Conservation (phyloP, 1,139 yeast species). For the Kodamaea alishanica region DNA sequence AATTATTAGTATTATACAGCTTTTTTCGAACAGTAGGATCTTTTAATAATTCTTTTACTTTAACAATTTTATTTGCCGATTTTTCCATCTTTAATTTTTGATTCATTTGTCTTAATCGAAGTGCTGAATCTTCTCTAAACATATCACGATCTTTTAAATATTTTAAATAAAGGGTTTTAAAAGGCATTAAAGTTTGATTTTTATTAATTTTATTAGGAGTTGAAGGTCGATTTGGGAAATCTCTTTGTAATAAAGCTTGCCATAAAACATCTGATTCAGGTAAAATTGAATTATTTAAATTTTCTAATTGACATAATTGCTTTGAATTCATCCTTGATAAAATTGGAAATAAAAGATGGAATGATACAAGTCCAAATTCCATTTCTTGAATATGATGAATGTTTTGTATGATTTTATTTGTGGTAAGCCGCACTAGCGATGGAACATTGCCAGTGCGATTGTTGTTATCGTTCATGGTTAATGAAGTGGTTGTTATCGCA, state of each 20-base stretch:
- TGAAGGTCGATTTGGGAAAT: constrained; percentile 43
- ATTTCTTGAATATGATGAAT: constrained; percentile 33
- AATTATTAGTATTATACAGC: constrained; percentile 3
- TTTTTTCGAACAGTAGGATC: constrained; percentile 39
- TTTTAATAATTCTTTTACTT: constrained; percentile 34
- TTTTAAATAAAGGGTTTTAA: constrained; percentile 38
- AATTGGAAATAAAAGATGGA: constrained; percentile 42
- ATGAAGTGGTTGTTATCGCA: no score
- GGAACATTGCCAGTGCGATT: constrained; percentile 4
- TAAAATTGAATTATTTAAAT: constrained; percentile 37
- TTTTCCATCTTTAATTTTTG: constrained; percentile 41
- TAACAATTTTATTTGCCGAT: constrained; percentile 43
- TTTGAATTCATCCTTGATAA: constrained; percentile 42
- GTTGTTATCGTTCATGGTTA: not conserved
- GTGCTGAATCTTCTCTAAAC: constrained; percentile 50
- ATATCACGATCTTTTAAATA: constrained; percentile 43
- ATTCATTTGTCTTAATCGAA: constrained; percentile 44
- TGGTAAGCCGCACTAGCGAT: constrained; percentile 15
- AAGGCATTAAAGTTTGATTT: constrained; percentile 26
- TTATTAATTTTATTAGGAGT: constrained; percentile 3
- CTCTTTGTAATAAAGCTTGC: constrained; percentile 40
- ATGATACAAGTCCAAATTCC: constrained; percentile 50
- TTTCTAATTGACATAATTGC: constrained; percentile 46
- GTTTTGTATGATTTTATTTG: constrained; percentile 18
- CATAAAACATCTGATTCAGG: constrained; percentile 55